These are phyloP conservation scores for Brettanomyces bruxellensis DNA, from an alignment of 805 yeast genomes.

Conservation along the genomic window DNA sequence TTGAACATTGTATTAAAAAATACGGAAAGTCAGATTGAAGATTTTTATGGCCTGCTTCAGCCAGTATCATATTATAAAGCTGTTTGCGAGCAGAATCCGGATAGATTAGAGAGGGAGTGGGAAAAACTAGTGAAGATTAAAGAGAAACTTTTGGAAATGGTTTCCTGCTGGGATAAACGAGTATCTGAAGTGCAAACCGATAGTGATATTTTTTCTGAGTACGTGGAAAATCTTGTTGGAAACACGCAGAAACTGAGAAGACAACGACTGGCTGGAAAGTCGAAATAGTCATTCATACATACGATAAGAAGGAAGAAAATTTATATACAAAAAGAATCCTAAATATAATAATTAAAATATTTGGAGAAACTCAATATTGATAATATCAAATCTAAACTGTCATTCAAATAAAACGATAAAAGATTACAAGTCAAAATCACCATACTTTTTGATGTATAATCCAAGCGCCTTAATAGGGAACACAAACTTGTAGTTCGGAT, in stretches of 20 bases:
- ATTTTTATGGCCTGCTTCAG: conserved; percentile 14
- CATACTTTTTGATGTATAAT: conserved; percentile 32
- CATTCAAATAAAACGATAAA: too few relatives aligned
- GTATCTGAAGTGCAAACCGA: conserved; percentile 46
- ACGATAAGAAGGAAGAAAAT: too few relatives aligned
- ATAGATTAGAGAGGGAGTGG: conserved; percentile 31
- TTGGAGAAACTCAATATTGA: too few relatives aligned
- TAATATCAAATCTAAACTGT: too few relatives aligned
- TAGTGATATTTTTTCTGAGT: conserved; percentile 71
- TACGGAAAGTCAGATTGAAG: conserved; percentile 16
- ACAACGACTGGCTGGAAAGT: not conserved
- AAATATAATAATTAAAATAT: too few relatives aligned
- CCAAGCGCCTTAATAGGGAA: conserved; percentile 94
- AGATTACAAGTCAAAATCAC: conserved; percentile 8
- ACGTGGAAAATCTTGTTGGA: conserved; percentile 84
- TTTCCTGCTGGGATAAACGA: conserved; percentile 41
- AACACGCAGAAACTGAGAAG: conserved; percentile 76
- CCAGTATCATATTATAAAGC: conserved; percentile 17
- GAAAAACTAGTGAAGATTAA: conserved; percentile 30
- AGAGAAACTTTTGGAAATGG: conserved; percentile 23
- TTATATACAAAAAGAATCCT: too few relatives aligned
- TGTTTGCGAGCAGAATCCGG: conserved; percentile 9
- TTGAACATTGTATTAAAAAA: conserved; percentile 17
- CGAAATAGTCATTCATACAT: not conserved
- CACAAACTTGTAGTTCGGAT: conserved; percentile 83